Evolutionary conservation across 1,284 basidiomycete species (phyloP), one percentile per base, ranked within the genome.

Genomic region (Blastosporella zonata): DNA sequence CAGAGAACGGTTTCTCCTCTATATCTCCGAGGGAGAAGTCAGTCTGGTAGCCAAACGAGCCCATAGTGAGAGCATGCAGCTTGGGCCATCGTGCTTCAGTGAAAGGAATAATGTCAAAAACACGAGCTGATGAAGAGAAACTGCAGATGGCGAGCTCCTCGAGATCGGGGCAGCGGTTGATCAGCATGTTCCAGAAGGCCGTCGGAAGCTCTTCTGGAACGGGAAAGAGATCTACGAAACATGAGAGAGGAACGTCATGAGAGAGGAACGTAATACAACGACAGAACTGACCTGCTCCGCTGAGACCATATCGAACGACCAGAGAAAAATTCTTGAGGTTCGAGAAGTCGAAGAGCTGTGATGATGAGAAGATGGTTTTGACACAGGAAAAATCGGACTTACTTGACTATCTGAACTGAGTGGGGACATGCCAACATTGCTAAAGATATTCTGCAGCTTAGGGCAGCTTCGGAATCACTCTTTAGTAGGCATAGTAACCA

Each of bases 101-200:
- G 38, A 69, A 56, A 2, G 59, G 64, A 35, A 67, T 61, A 49
- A 73, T 64, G 31, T 70, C 63, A 46, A 75, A 69, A 8, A 70
- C 56, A 13, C 71, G 67, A 8, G 67, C 58, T 1, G 68, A 67
- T 10, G 72, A 67, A 10, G 74, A 76, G 55, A 74, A 75, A 43
- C 69, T 71, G 56, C 72, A 73, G 22, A 76, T 66, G 2, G 68
- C 66, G 27, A 76, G 67, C 48, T 74, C 73, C 53, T 70, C 65
- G 10, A 76, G 65, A 37, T 72, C 61, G 1, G 72, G 70, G 53
- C 70, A 73, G 20, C 67, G 69, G n/a, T 64, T 53, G 4, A 69
- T 54, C 31, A 76, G 59, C 74, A 76, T 74, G 25, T 69, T 62
- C 73, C 73, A 75, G 36, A 74, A 65, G 3, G 56, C 56, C 6